Evolutionary conservation across 2,329 filamentous ascomycete species (phyloP), one percentile per base, ranked within the genome.

Genomic region (Geoglossum cookeanum): DNA sequence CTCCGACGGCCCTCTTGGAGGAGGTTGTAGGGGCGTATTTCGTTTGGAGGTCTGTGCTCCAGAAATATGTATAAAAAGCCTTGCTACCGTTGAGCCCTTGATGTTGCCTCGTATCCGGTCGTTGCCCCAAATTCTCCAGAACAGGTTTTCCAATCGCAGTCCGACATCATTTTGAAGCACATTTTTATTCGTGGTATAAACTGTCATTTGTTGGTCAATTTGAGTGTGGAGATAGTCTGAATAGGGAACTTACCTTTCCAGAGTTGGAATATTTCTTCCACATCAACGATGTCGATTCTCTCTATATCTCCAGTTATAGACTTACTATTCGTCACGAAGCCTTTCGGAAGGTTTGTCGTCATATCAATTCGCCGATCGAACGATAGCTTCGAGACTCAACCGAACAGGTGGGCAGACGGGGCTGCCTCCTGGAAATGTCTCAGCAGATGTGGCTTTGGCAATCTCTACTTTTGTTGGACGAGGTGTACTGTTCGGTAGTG

Each of bases 51-150:
- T 57, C 39, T 60, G 63, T 17, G 67, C 65, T 55, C 70, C 66
- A 47, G 69, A 68, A 56, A 77, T 74, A 54, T 68, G 65, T 51
- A 69, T 64, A 52, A 76, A 75, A 49, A 76, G 63, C 4, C 56
- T 63, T 8, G 71, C 71, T 57, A 77, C 62, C 8, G 64, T 69
- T 9, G 66, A 65, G 22, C 71, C 68, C 52, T 65, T 68, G 7
- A 75, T 67, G 5, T 64, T 66, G 13, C 64, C 60, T 17, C 65
- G 64, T 13, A 74, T 66, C 6, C 62, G 63, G 5, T 67, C 63
- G 56, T 67, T 73, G 55, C 72, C 67, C 73, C 72, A 76, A 60
- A 77, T 71, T 56, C 75, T 67, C 75, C 75, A 77, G 62, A 77
- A 77, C 33, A 77, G 67, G 62, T 76, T 75, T 58, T 75, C 72